Base-by-base conservation (phyloP, 345 rosid genomes). In the Arabidopsis arenosa region DNA sequence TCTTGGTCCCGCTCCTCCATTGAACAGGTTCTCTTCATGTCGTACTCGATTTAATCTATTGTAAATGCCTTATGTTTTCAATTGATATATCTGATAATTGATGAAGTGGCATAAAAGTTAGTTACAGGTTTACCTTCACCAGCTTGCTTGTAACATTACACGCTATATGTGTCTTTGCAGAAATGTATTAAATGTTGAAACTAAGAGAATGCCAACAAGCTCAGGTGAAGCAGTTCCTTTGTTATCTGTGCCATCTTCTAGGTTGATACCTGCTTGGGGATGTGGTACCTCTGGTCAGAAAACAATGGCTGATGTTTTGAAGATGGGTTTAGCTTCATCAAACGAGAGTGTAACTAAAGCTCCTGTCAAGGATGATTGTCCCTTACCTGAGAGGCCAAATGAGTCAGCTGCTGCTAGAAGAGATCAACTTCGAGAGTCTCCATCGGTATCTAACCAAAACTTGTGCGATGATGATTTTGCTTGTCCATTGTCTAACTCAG, bases 251-350 rank as follows among this genome's bases (percentile, higher is more conserved):
- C 87, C 84, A 77, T 81, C 86, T 60, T 69, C 86, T 59, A 90
- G 87, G 78, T 85, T 79, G 70, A 89, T 82, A 57, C 78, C 89
- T 86, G 81, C 70, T 45, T 59, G 1, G n/a, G 63, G 26, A 9
- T 36, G 28, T 35, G 43, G 14, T 15, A 2, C 13, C 39, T 83
- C 90, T 6, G 93, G 95, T 72, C 91, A 89, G 72, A 83, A 81
- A 70, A 90, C 88, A 47, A 82, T 87, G 94, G 95, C 93, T 67
- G 93, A 88, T 68, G 82, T 91, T 74, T 89, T 91, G 74, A 89
- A 93, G 83, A 85, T 81, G 91, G 89, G 90, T 68, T 82, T 83
- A 86, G 87, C 86, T 33, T 56, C 36, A 44, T 57, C 28, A 12
- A 44, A 57, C 11, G 65, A 57, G 54, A 61, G 4, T 48, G 30